Percentiles rank a stretch among this genome's conserved stretches.
Evolutionary conservation across 345 rosid genomes (phyloP).

Genomic region (Gossypium turneri): DNA sequence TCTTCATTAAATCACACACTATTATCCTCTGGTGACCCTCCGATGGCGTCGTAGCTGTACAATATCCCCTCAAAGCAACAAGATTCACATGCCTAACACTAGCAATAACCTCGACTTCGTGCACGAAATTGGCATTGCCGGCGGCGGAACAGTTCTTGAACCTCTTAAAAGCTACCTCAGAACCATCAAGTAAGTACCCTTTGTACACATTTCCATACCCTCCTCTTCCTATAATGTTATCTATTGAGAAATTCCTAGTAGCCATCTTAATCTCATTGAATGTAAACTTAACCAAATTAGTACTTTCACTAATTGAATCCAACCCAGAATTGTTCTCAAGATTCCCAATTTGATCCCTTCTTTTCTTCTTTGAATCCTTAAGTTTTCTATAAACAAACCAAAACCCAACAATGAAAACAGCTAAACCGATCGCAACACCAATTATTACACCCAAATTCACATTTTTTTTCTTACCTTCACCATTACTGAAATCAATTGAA

Average conservation of each 20-base stretch:
- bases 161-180: constrained; percentile 85
- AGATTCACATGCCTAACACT: constrained; percentile 85
- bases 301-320: constrained; percentile 56
- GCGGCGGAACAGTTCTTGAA: constrained; percentile 80
- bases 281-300: constrained; percentile 51
- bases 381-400: constrained; percentile 40
- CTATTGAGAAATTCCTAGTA: constrained; percentile 64
- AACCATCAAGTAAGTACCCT: constrained; percentile 59
- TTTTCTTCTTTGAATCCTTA: constrained; percentile 25
- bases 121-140: constrained; percentile 63
- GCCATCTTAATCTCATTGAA: constrained; percentile 77
- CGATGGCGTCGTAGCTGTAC: constrained; percentile 62
- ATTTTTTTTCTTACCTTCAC: constrained; percentile 21
- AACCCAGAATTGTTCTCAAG: constrained; percentile 38
- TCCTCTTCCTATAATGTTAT: constrained; percentile 73
- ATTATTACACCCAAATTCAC: constrained; percentile 29
- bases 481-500: constrained; percentile 30
- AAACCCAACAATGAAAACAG: constrained; percentile 29
- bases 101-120: constrained; percentile 88
- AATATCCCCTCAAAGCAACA: constrained; percentile 74
- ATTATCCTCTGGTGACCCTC: constrained; percentile 97
- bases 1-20: constrained; percentile 71
- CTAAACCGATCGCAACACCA: constrained; percentile 29
- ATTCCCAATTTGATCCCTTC: constrained; percentile 16
- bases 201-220: constrained; percentile 87